Conservation (phyloP, 306 rosid species). For the Neltuma alba region DNA sequence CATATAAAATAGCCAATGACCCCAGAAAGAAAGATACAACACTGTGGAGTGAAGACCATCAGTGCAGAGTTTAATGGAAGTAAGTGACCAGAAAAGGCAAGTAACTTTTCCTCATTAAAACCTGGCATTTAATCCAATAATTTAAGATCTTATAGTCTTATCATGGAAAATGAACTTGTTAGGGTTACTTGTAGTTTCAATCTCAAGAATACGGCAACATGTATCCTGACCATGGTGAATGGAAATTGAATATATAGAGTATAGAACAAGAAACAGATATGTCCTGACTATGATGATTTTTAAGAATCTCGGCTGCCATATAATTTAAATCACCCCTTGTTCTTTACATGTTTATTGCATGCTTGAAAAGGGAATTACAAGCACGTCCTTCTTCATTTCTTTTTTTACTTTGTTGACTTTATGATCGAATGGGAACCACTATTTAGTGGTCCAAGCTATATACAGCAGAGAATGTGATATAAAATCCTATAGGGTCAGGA, state of each 20-base stretch:
- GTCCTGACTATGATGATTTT: neutral
- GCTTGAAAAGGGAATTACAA: neutral
- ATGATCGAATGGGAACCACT: neutral
- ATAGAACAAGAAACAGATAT: neutral
- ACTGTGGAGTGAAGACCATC: neutral
- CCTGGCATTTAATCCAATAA: neutral
- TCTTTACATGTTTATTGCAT: neutral
- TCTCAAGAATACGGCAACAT: neutral
- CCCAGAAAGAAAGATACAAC: neutral
- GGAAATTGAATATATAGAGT: neutral
- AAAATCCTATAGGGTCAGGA: conserved; percentile 8
- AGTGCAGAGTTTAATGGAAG: neutral
- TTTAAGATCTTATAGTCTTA: neutral
- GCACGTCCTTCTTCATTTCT: neutral
- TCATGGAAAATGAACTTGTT: neutral
- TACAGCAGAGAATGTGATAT: conserved; percentile 12
- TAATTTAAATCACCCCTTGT: neutral
- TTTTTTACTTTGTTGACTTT: neutral
- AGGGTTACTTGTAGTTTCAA: neutral
- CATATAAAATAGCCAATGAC: neutral
- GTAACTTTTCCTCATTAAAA: neutral
- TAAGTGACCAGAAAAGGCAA: neutral
- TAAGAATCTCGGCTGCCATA: neutral
- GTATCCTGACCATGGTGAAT: neutral
- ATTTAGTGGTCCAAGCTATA: conserved; percentile 1